phyloP scores from a whole-genome alignment of 805 yeast genomes.

The Saccharomycopsis fermentans region DNA sequence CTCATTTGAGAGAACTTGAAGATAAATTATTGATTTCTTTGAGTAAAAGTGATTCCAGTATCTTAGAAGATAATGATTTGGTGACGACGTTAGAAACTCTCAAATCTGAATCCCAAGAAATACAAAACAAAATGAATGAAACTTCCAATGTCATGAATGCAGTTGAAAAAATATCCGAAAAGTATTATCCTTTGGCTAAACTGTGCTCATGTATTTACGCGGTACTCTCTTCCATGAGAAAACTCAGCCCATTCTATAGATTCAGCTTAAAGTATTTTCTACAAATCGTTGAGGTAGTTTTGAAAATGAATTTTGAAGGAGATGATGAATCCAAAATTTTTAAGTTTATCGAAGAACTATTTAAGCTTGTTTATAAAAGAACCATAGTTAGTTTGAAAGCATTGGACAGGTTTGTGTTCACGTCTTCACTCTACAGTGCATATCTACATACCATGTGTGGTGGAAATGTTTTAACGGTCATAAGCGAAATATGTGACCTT shows the following conservation, averaged over 20 bases:
- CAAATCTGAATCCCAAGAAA: slow-evolving; percentile 49
- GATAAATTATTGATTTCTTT: slow-evolving; percentile 45
- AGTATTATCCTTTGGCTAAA: slow-evolving; percentile 45
- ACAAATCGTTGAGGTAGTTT: slow-evolving; percentile 27
- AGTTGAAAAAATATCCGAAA: slow-evolving; percentile 38
- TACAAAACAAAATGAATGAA: slow-evolving; percentile 43
- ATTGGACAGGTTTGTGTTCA: slow-evolving; percentile 35
- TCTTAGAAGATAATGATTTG: slow-evolving; percentile 59
- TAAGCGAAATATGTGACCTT: background rate
- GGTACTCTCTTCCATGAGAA: slow-evolving; percentile 33
- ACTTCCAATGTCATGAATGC: slow-evolving; percentile 44
- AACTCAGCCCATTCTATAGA: slow-evolving; percentile 45
- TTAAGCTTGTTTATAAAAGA: slow-evolving; percentile 35
- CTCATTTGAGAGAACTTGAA: slow-evolving; percentile 47
- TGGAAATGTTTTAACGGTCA: background rate
- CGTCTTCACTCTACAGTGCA: background rate
- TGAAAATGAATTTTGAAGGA: slow-evolving; percentile 12
- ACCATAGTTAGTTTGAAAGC: slow-evolving; percentile 38
- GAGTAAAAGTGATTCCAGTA: slow-evolving; percentile 45
- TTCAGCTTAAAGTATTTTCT: slow-evolving; percentile 42
- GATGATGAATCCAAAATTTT: slow-evolving; percentile 21
- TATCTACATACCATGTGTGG: slow-evolving; percentile 1
- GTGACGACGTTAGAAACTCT: slow-evolving; percentile 51
- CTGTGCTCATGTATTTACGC: slow-evolving; percentile 43
- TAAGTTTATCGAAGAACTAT: slow-evolving; percentile 30